Evolutionary conservation across 108 stramenopile species (phyloP).

Genomic region (Nitzschia inconspicua): DNA sequence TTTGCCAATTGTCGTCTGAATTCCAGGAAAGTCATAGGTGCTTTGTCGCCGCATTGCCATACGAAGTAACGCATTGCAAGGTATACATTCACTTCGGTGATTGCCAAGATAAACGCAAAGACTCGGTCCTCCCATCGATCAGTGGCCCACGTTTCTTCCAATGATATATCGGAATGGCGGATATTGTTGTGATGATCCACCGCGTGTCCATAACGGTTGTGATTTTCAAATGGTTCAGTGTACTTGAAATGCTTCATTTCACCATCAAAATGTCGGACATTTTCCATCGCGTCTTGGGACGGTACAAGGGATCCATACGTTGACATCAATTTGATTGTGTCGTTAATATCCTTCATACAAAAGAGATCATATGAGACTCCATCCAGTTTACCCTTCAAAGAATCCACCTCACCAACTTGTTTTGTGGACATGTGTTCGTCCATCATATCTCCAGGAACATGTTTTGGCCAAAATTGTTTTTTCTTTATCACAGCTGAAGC

Average conservation of each 20-base stretch:
- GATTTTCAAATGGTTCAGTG: constrained; percentile 12
- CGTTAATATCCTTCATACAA: constrained; percentile 37
- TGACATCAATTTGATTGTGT: constrained; percentile 26
- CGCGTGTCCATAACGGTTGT: constrained; percentile 9
- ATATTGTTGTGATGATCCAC: constrained; percentile 19
- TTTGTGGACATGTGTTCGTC: constrained; percentile 10
- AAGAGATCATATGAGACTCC: constrained; percentile 15
- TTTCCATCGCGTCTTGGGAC: too few species aligned
- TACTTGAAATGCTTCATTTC: not conserved
- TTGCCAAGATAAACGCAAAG: constrained; percentile 25
- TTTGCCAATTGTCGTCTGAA: too few species aligned
- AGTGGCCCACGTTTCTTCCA: constrained; percentile 20
- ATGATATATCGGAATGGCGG: constrained; percentile 2
- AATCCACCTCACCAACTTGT: too few species aligned
- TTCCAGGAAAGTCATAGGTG: too few species aligned
- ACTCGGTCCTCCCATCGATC: constrained; percentile 19
- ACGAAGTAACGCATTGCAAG: too few species aligned
- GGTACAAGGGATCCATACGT: constrained; percentile 20
- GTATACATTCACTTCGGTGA: constrained; percentile 18
- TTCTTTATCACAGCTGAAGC: constrained; percentile 34
- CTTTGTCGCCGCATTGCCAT: too few species aligned
- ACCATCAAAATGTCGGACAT: not conserved
- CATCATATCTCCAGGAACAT: constrained; percentile 24
- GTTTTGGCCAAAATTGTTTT: constrained; percentile 23
- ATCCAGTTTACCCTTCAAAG: constrained; percentile 6